Evolutionary conservation across 805 yeast species (phyloP), one percentile per base, ranked within the genome.

Genomic region (Cyberlindnera americana): DNA sequence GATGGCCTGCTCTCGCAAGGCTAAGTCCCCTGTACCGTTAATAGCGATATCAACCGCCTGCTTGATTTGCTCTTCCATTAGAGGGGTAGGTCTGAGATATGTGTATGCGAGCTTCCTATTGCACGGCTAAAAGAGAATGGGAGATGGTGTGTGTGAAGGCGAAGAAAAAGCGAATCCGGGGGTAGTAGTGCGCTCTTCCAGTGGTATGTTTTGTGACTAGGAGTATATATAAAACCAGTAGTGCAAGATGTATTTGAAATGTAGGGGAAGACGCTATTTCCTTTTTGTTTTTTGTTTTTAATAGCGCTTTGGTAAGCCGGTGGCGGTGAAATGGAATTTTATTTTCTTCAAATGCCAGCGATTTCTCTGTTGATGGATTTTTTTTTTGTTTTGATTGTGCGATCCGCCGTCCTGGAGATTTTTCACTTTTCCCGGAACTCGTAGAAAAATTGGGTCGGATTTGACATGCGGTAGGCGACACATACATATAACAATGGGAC

Each of bases 1-100:
- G 32, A 72, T 59, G 11, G 78, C 78, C 62, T 55, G 59, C 33
- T 53, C 48, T 30, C 53, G 54, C 33, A 56, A 35, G 14, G 46
- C 35, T 16, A 39, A 40, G 26, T 56, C 60, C 2, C 56, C 43
- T 3, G 54, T 47, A n/a, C 57, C 57, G 27, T 49, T 48, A 40
- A 56, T 55, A 36, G 61, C 61, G 25, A 56, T 56, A 34, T 55
- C 58, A 24, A 56, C 58, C n/a, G 61, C 61, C 38, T 56, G 60
- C 40, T 44, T 52, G 44, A 56, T 56, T 50, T 56, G 61, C 33
- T 41, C 36, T 17, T 46, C 49, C 49, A 46, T 46, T 17, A 7
- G n/a, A 7, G 10, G 19, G 19, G 12, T 17, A 18, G n/a, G 17
- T 19, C 17, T 17, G 27, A 16, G 24, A 12, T 26, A 3, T 21